Conservation (phyloP, 768 basidiomycete genomes). For the Sistotremastrum suecicum region DNA sequence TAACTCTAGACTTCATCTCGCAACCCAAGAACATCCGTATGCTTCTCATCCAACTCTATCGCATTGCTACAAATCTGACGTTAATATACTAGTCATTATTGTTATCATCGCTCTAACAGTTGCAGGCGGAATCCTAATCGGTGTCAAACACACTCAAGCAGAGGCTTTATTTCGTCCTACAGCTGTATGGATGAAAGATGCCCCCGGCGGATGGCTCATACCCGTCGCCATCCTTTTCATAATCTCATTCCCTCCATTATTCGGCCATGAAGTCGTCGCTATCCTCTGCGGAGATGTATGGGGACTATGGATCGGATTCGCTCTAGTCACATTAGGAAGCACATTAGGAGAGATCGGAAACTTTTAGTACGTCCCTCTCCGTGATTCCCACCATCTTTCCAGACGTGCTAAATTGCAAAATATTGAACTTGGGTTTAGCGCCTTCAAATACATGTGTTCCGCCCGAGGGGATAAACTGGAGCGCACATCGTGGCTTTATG, state of each 20-base stretch:
- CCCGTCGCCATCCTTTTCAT: constrained; percentile 30
- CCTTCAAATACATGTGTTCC: constrained; percentile 22
- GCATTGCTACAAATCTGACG: no score
- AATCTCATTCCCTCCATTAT: constrained; percentile 27
- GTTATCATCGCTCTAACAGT: no score
- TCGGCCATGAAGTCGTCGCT: constrained; percentile 27
- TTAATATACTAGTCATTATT: no score
- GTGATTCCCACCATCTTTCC: not conserved
- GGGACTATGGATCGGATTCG: constrained; percentile 26
- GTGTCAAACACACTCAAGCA: no score
- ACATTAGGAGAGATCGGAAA: constrained; percentile 22
- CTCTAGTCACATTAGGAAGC: constrained; percentile 18
- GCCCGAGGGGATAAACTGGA: constrained; percentile 21
- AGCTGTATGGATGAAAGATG: no score
- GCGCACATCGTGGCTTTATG: constrained; percentile 10
- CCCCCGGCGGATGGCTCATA: constrained; percentile 25
- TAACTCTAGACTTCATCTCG: no score
- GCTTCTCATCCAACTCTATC: no score
- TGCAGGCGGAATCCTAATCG: no score
- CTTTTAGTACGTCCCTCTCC: constrained; percentile 9
- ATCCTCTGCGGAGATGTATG: constrained; percentile 25
- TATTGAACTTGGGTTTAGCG: constrained; percentile 1
- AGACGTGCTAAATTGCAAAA: not conserved
- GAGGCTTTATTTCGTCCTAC: no score
- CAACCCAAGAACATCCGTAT: no score